Conservation (phyloP, 768 basidiomycete species). For the Serendipita indica region DNA sequence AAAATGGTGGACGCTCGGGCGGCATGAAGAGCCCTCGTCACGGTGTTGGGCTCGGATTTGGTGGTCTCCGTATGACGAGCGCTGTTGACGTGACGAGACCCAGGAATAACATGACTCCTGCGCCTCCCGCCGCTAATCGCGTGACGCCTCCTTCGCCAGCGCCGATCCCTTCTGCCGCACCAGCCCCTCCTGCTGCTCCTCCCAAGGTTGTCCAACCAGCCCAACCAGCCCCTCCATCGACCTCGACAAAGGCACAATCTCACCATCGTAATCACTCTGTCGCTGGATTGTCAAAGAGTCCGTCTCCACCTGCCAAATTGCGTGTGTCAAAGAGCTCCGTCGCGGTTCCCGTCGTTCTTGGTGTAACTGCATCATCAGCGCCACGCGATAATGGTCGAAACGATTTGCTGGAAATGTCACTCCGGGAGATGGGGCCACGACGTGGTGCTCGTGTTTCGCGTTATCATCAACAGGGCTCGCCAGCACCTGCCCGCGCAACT, state of each 20-base stretch:
- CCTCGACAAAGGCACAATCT: background rate
- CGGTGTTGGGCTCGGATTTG: constrained; percentile 4
- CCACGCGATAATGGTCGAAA: background rate
- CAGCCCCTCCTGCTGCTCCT: background rate
- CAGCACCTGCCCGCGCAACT: background rate
- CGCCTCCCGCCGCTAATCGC: background rate
- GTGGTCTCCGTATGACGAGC: constrained; percentile 3
- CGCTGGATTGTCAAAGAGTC: background rate
- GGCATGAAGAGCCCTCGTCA: background rate
- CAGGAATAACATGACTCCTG: background rate
- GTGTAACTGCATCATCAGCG: background rate
- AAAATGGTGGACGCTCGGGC: background rate
- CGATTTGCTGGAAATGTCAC: constrained; percentile 1
- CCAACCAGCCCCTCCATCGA: background rate
- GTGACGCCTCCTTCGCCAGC: background rate
- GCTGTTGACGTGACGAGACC: background rate
- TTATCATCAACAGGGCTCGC: background rate
- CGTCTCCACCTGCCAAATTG: background rate
- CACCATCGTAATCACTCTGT: background rate
- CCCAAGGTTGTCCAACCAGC: background rate
- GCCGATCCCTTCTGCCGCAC: background rate
- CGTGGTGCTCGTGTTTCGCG: background rate
- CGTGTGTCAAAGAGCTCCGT: constrained; percentile 1
- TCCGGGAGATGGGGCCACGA: constrained; percentile 1
- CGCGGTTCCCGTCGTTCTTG: constrained; percentile 1